Evolutionary conservation across 78 protist species (phyloP).

Genomic region (Neovahlkampfia damariscottae): DNA sequence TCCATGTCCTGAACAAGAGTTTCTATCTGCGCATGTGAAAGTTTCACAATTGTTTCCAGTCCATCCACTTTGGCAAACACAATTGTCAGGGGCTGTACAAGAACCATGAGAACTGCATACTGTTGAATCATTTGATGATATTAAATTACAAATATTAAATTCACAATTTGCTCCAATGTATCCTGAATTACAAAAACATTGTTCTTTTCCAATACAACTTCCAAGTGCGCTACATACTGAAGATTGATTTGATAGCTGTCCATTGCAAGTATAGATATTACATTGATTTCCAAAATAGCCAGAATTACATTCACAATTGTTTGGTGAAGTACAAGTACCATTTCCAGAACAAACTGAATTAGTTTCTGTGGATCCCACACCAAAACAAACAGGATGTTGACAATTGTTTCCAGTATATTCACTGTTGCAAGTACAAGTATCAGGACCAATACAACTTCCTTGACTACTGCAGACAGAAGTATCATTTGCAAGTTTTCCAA

Average conservation of each 20-base stretch:
- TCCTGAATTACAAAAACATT: conserved; percentile 1
- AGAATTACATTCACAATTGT: too few species aligned
- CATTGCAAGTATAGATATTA: neutral
- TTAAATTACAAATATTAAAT: neutral
- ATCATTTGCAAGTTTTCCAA: too few species aligned
- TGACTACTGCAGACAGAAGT: too few species aligned
- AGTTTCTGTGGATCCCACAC: too few species aligned
- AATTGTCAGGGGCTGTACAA: neutral
- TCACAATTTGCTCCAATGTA: neutral
- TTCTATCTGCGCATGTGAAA: neutral
- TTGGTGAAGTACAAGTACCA: too few species aligned
- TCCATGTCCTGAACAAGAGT: neutral
- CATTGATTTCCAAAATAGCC: neutral
- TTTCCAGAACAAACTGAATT: too few species aligned
- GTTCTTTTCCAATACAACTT: neutral
- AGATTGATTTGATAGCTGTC: neutral
- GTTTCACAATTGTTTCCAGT: neutral
- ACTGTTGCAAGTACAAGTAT: too few species aligned
- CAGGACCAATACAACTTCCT: too few species aligned
- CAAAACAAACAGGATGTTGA: too few species aligned
- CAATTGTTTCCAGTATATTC: too few species aligned
- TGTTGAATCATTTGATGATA: neutral
- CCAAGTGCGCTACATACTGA: neutral
- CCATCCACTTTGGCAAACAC: neutral
- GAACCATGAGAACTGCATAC: neutral